These are phyloP conservation scores for Penicillium paxilli DNA, from an alignment of 495 filamentous ascomycete genomes.

Conservation along the genomic window DNA sequence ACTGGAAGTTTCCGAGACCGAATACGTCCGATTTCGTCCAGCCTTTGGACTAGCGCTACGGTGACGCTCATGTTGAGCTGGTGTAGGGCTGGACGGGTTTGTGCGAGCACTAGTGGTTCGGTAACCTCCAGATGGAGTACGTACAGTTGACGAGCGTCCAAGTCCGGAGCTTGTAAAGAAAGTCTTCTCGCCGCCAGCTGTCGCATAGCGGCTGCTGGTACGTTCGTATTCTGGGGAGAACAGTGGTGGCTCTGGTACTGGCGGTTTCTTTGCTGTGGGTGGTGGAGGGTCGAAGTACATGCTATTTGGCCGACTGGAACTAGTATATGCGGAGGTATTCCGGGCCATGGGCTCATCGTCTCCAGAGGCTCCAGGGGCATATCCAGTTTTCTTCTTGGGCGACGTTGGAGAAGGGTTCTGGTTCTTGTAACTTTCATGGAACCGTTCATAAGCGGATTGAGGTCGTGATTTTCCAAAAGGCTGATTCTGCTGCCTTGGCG, in stretches of 20 bases:
- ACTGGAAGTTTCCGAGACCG: slow-evolving; percentile 40
- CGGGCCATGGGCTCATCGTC: slow-evolving; percentile 58
- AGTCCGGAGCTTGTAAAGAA: slow-evolving; percentile 48
- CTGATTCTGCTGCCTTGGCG: slow-evolving; percentile 35
- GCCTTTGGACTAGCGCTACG: slow-evolving; percentile 43
- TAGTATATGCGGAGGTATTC: slow-evolving; percentile 52
- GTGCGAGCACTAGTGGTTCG: slow-evolving; percentile 31
- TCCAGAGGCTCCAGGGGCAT: slow-evolving; percentile 52
- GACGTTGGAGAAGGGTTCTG: slow-evolving; percentile 38
- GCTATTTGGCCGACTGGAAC: slow-evolving; percentile 25
- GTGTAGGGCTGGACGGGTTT: slow-evolving; percentile 35
- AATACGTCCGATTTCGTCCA: slow-evolving; percentile 25
- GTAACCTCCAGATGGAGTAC: slow-evolving; percentile 40
- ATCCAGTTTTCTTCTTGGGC: slow-evolving; percentile 51
- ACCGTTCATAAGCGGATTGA: slow-evolving; percentile 49
- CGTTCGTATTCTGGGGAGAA: slow-evolving; percentile 45
- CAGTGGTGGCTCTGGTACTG: slow-evolving; percentile 16
- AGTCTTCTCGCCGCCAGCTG: slow-evolving; percentile 68
- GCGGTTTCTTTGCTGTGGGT: slow-evolving; percentile 44
- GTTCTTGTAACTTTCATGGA: slow-evolving; percentile 32
- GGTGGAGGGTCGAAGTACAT: slow-evolving; percentile 36
- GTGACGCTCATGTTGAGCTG: slow-evolving; percentile 29
- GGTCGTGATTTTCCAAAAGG: slow-evolving; percentile 33
- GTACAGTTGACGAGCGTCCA: slow-evolving; percentile 44
- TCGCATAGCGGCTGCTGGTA: slow-evolving; percentile 68